Evolutionary conservation across 352 stramenopile genomes (phyloP).

Genomic region (Elongisporangium undulatum): DNA sequence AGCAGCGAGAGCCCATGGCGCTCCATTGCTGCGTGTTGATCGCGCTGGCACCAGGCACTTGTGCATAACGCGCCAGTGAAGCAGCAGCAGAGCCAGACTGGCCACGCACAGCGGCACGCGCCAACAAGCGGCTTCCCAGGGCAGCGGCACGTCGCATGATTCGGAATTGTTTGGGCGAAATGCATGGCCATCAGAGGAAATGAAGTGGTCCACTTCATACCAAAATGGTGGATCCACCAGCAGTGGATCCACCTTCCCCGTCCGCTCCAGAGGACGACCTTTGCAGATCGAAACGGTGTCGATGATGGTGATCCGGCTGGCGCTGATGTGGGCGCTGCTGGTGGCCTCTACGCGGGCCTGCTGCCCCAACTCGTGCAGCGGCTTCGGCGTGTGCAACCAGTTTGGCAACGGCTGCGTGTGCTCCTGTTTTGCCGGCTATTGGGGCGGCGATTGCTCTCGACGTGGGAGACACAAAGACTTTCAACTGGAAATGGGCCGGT

Average conservation of each 20-base stretch:
- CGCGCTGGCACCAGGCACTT: slow-evolving; percentile 6
- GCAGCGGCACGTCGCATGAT: slow-evolving; percentile 9
- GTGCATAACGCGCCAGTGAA: neutral
- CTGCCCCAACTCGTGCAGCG: slow-evolving; percentile 63
- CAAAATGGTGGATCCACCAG: slow-evolving; percentile 3
- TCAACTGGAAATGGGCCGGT: no score
- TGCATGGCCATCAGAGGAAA: neutral
- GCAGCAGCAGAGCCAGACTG: neutral
- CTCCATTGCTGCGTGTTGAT: neutral
- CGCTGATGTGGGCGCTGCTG: slow-evolving; percentile 8
- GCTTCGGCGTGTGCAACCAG: slow-evolving; percentile 53
- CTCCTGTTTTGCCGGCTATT: slow-evolving; percentile 84
- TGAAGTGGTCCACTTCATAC: neutral
- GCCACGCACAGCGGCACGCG: neutral
- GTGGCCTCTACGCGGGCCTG: slow-evolving; percentile 14
- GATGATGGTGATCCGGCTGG: slow-evolving; percentile 4
- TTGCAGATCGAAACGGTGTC: neutral
- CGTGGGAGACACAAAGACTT: no score
- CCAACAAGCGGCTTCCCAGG: neutral
- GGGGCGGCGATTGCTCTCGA: slow-evolving; percentile 88
- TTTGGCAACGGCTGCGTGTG: slow-evolving; percentile 69
- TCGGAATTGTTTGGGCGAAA: neutral
- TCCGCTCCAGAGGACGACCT: neutral
- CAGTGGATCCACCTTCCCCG: neutral
- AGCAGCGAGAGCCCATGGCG: neutral